Evolutionary conservation across 176 grass and related monocot species (phyloP), one percentile per base, ranked within the genome.

Genomic region (Lolium multiflorum): DNA sequence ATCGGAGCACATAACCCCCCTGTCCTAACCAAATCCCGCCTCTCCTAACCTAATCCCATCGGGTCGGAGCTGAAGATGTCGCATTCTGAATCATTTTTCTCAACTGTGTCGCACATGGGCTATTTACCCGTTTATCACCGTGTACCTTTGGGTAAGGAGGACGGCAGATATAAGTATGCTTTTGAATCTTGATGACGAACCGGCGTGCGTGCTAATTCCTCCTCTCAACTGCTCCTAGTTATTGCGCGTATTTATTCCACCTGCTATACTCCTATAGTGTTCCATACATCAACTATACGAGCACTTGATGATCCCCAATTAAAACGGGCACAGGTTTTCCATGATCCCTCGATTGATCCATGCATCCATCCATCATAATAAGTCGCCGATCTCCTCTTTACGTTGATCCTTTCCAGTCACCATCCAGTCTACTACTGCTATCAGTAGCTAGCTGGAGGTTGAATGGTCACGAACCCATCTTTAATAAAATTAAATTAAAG

Each of bases 211-310:
- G 83, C 63, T 86, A 43, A 72, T 80, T 61, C 76, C 76, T 71
- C 76, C 64, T 35, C 84, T 80, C 84, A 86, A 86, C 84, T 61
- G 84, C 17, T 66, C 84, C 84, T 72, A 71, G 47, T 86, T 68
- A 77, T 85, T 78, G 83, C 10, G 24, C 17, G 48, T 18, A 67
- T 79, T 78, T 79, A 68, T 86, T 79, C 84, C 9, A 86, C n/a
- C 82, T 64, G 44, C 71, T 58, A 13, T 26, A 15, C 24, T 50
- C 50, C 12, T 15, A 74, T n/a, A 56, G 26, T 38, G 21, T 41
- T 65, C 58, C 59, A 66, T 54, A 72, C 57, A 52, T 76, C 73
- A 4, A 54, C 48, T 76, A 22, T 46, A 20, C 52, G 31, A 35
- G 31, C 31, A 35, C 31, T 20, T 51, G 72, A 73, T 73, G 70